Evolutionary conservation across 345 rosid genomes (phyloP), one percentile per base, ranked within the genome.

Genomic region (Lagerstroemia speciosa): DNA sequence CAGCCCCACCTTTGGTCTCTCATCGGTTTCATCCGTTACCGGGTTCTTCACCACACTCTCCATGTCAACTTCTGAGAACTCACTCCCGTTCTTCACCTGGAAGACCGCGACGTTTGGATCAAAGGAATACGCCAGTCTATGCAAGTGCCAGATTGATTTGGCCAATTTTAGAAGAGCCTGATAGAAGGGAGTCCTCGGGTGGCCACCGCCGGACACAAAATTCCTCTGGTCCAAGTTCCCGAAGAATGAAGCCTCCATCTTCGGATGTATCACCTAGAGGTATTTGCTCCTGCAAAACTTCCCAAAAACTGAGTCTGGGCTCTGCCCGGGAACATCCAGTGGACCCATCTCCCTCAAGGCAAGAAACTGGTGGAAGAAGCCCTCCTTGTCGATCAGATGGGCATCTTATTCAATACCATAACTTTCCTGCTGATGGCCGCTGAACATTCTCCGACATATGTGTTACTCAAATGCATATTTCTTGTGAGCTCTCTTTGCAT

Each of bases 401-500:
- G 41, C 40, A 30, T 73, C 76, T 2, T 58, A 68, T 15, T 74
- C 77, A n/a, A 69, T 45, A 9, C 73, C 69, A 55, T 69, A 74
- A 55, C 62, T 69, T 55, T 74, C 73, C 77, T 74, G 66, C 72
- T 74, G 73, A 41, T 69, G 69, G 8, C 73, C 69, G 11, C 73
- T 60, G 32, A 74, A 74, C 73, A 74, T 74, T 58, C 69, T 74
- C 45, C 69, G 73, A 69, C 77, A 74, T 74, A 69, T 65, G 66
- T 69, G 72, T n/a, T 73, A 69, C 45, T 74, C 77, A 64, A 74
- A 74, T 57, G 73, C 73, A 31, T 69, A 74, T 67, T 74, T 74
- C 69, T 74, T 74, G 73, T 74, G 77, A 65, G 77, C 77, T 32
- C 77, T 60, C 73, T 74, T 74, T 41, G 73, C 77, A 53, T 74